These are phyloP conservation scores for Fusarium musae DNA, from an alignment of 2,329 filamentous ascomycete genomes.

Conservation along the genomic window DNA sequence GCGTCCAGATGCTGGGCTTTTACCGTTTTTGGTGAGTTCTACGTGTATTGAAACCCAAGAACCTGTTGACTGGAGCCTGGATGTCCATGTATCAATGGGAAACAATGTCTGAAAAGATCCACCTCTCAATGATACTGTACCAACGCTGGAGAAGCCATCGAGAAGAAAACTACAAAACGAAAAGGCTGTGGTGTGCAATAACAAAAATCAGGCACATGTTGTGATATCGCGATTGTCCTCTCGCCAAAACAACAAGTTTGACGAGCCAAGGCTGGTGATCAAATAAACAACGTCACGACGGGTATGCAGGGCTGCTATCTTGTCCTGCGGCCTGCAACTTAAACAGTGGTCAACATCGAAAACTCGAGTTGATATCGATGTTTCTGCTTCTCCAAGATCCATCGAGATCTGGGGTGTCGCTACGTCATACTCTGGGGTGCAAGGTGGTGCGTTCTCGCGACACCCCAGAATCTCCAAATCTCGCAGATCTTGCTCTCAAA, in stretches of 20 bases:
- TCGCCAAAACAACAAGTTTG: not conserved
- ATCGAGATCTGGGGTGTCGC: slow-evolving; percentile 38
- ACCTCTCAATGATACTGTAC: not conserved
- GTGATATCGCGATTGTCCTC: slow-evolving; percentile 7
- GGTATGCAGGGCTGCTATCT: slow-evolving; percentile 25
- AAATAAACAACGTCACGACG: slow-evolving; percentile 30
- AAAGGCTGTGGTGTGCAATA: slow-evolving; percentile 15
- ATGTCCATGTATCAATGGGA: not conserved
- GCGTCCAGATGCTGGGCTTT: not conserved
- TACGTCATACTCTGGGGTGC: slow-evolving; percentile 42
- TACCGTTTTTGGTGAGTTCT: not conserved
- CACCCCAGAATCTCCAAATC: slow-evolving; percentile 29
- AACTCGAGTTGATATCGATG: slow-evolving; percentile 23
- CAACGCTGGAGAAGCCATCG: slow-evolving; percentile 1
- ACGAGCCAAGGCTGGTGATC: slow-evolving; percentile 19
- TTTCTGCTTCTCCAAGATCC: slow-evolving; percentile 7
- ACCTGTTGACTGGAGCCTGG: not conserved
- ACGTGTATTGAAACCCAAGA: not conserved
- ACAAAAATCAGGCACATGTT: slow-evolving; percentile 24
- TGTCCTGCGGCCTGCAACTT: not conserved
- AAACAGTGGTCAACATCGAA: slow-evolving; percentile 9
- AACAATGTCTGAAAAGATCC: slow-evolving; percentile 4
- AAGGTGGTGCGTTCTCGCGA: slow-evolving; percentile 12
- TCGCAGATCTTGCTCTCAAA: slow-evolving; percentile 8
- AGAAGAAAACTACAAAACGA: not conserved